Evolutionary conservation across 805 yeast genomes (phyloP).

Genomic region (Cyberlindnera euphorbiiphila): DNA sequence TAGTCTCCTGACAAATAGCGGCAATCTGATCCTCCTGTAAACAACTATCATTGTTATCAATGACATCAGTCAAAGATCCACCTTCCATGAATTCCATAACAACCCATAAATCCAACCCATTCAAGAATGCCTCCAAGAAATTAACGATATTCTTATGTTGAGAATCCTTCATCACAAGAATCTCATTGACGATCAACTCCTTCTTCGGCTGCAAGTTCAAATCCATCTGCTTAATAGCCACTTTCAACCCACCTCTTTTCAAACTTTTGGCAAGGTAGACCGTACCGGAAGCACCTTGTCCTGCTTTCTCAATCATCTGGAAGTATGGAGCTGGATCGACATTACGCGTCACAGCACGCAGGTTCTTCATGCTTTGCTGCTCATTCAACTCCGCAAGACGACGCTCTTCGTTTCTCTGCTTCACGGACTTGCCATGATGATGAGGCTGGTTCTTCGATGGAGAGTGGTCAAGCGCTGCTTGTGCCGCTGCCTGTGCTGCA

Average conservation of each 20-base stretch:
- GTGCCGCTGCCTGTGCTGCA: slow-evolving; percentile 35
- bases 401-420: slow-evolving; percentile 41
- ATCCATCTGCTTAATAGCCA: slow-evolving; percentile 97
- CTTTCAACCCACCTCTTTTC: slow-evolving; percentile 55
- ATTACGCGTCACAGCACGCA: slow-evolving; percentile 76
- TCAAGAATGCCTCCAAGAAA: slow-evolving; percentile 83
- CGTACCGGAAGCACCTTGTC: slow-evolving; percentile 98
- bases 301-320: slow-evolving; percentile 77
- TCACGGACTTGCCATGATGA: slow-evolving; percentile 28
- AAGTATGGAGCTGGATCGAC: slow-evolving; percentile 84
- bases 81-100: slow-evolving; percentile 99
- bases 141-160: slow-evolving; percentile 94
- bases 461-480: slow-evolving; percentile 29
- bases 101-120: slow-evolving; percentile 83
- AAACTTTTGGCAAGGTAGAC: slow-evolving; percentile 80
- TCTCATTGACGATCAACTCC: slow-evolving; percentile 93
- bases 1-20: slow-evolving; percentile 83
- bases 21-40: slow-evolving; percentile 88
- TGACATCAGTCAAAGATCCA: slow-evolving; percentile 93
- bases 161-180: slow-evolving; percentile 93
- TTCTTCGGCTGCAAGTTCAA: slow-evolving; percentile 87
- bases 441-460: slow-evolving; percentile 14
- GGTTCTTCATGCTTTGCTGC: slow-evolving; percentile 76
- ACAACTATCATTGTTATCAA: slow-evolving; percentile 73
- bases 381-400: slow-evolving; percentile 71